phyloP scores from a whole-genome alignment of 164 flowering plant species.

The Vitis riparia region DNA sequence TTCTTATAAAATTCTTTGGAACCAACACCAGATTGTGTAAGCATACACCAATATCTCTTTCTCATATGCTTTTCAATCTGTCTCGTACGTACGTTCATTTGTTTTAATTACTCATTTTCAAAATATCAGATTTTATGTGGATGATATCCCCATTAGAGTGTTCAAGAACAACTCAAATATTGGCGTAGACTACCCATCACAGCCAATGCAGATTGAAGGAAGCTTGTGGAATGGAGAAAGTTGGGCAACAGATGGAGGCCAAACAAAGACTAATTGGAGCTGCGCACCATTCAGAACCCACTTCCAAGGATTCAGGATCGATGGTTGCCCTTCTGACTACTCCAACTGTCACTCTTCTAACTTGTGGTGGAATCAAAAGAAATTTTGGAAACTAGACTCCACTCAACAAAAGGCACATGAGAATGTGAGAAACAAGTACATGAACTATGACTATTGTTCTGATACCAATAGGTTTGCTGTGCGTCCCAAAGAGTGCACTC shows the following conservation, averaged over 20 bases:
- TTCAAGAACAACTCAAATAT: constrained; percentile 43
- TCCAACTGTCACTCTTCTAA: constrained; percentile 18
- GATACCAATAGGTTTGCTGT: constrained; percentile 36
- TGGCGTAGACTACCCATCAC: constrained; percentile 55
- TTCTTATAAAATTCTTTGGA: constrained; percentile 64
- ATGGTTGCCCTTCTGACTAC: constrained; percentile 35
- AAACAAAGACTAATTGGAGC: constrained; percentile 49
- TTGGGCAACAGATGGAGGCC: constrained; percentile 81
- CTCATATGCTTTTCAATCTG: not conserved
- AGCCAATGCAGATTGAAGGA: constrained; percentile 50
- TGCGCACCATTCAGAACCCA: constrained; percentile 56
- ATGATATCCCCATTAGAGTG: constrained; percentile 62
- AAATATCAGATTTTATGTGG: constrained; percentile 58
- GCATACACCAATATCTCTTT: not conserved
- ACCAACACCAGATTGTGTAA: constrained; percentile 64
- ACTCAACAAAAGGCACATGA: constrained; percentile 21
- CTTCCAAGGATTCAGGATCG: constrained; percentile 41
- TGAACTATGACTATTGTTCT: constrained; percentile 62
- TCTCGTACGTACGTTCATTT: not conserved
- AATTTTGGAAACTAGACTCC: constrained; percentile 28
- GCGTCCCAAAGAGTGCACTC: constrained; percentile 50
- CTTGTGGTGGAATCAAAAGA: constrained; percentile 52
- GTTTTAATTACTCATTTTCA: too few species aligned
- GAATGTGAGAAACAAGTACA: constrained; percentile 30
- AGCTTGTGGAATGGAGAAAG: constrained; percentile 67